A percentile compares a stretch with the other conserved stretches of the same genome.
These are phyloP conservation scores for Haplographium delicatum DNA, from an alignment of 495 filamentous ascomycete genomes.

Conservation along the genomic window DNA sequence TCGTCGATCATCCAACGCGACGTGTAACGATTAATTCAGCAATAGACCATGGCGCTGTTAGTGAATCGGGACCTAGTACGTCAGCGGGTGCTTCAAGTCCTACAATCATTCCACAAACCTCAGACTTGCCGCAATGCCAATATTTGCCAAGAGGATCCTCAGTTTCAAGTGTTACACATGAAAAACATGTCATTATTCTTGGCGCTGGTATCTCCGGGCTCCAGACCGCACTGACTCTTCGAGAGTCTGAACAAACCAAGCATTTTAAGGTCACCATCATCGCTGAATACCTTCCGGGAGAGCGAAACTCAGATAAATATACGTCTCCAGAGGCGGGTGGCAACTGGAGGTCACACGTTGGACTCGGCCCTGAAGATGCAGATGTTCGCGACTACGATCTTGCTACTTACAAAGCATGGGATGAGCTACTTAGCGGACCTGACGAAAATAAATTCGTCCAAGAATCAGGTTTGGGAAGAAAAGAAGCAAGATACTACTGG, in stretches of 20 bases:
- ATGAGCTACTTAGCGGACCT: slow-evolving; percentile 29
- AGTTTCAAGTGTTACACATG: too few relatives aligned
- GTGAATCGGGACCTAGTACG: too few relatives aligned
- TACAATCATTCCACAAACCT: too few relatives aligned
- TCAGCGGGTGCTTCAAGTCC: too few relatives aligned
- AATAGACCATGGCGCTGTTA: too few relatives aligned
- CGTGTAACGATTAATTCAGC: too few relatives aligned
- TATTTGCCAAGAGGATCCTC: too few relatives aligned
- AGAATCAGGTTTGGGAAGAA: slow-evolving; percentile 9
- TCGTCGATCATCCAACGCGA: too few relatives aligned
- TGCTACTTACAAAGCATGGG: slow-evolving; percentile 40
- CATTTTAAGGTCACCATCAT: slow-evolving; percentile 36
- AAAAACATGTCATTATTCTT: slow-evolving; percentile 17
- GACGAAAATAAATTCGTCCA: not conserved
- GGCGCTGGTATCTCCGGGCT: slow-evolving; percentile 41
- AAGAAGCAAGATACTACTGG: slow-evolving; percentile 14
- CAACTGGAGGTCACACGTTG: slow-evolving; percentile 19
- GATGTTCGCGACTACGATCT: slow-evolving; percentile 33
- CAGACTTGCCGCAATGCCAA: too few relatives aligned
- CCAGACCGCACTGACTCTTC: slow-evolving; percentile 33
- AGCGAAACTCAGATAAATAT: slow-evolving; percentile 4
- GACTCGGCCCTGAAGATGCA: not conserved
- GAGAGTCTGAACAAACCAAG: slow-evolving; percentile 21
- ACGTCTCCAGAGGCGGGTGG: slow-evolving; percentile 19
- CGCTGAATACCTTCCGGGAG: slow-evolving; percentile 32